A percentile compares a stretch with the other conserved stretches of the same genome.
Evolutionary conservation across 768 basidiomycete species (phyloP).

Genomic region (Kwoniella sp.): DNA sequence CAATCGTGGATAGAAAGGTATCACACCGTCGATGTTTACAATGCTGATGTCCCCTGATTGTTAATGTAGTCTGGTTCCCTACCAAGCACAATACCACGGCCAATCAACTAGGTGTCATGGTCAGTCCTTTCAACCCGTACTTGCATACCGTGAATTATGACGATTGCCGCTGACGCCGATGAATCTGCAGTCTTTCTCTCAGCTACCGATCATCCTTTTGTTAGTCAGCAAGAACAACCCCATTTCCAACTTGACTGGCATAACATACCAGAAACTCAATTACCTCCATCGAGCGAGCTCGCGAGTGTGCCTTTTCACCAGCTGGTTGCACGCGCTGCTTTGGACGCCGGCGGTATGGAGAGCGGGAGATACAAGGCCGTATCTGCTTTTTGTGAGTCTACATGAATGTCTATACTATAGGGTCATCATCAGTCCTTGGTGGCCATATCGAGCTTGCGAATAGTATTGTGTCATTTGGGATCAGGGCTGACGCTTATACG

Average conservation of each 20-base stretch:
- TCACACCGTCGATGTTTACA: no score
- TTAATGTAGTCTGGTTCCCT: conserved; percentile 16
- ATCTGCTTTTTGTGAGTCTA: conserved; percentile 37
- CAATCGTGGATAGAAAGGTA: no score
- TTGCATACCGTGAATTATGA: no score
- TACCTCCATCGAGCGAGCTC: conserved; percentile 54
- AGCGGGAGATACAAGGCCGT: conserved; percentile 13
- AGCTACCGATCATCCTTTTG: conserved; percentile 64
- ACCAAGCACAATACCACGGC: not conserved
- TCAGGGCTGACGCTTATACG: not conserved
- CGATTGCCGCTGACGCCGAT: no score
- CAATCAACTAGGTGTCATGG: conserved; percentile 21
- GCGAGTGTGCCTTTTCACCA: conserved; percentile 41
- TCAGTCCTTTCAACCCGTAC: not conserved
- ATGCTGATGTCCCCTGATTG: not conserved
- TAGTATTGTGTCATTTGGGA: no score
- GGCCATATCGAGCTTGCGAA: no score
- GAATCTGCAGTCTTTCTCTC: conserved; percentile 48
- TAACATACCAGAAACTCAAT: conserved; percentile 62
- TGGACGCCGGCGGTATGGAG: conserved; percentile 30
- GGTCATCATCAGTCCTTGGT: no score
- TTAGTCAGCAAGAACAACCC: conserved; percentile 68
- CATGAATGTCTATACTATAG: no score
- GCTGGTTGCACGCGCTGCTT: conserved; percentile 40
- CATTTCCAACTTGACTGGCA: conserved; percentile 62